Evolutionary conservation across 495 filamentous ascomycete species (phyloP), one percentile per base, ranked within the genome.

Genomic region (Immersiella caudata): DNA sequence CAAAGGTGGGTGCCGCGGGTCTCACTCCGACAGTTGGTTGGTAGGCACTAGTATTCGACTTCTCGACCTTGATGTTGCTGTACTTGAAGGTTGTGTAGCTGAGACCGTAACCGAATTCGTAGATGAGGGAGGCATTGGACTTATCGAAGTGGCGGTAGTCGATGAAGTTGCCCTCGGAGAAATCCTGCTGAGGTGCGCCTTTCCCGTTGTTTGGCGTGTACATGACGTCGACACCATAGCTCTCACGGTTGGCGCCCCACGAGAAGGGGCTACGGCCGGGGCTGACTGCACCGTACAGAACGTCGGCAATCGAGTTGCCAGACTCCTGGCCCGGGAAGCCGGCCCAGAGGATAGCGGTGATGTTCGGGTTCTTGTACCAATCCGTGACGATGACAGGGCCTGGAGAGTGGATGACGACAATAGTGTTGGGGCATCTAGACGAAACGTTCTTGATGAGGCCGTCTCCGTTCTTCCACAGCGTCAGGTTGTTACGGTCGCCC

Each of bases 81-180:
- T 94, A 96, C 21, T 84, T 76, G 74, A 94, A 98, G 11, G 84
- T 94, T 22, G 93, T 96, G 80, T 97, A 97, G 70, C 88, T 92
- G 67, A 98, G 79, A 51, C 95, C 95, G 76, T 87, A 93, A 11
- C 95, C 95, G 70, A 98, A 99, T 75, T 96, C 93, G 76, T 91
- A 99, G 65, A 91, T 88, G 0, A 95, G 93, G 24, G 87, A 83
- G 62, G 90, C 85, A 49, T 88, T 81, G 29, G 82, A 80, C 77
- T 89, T 89, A 82, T 99, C 95, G 57, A 99, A 91, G 65, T 88
- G 81, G 62, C 95, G 91, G 79, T 99, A 99, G 79, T 99, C 95
- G 77, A 97, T 96, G 79, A 96, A 95, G 27, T 90, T 83, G 40
- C 94, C 94, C 71, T 97, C 94, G 25, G 82, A 83, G 77, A 94